Evolutionary conservation across 371 early-diverging fungal species (phyloP).

Genomic region (Batrachochytrium dendrobatidis): DNA sequence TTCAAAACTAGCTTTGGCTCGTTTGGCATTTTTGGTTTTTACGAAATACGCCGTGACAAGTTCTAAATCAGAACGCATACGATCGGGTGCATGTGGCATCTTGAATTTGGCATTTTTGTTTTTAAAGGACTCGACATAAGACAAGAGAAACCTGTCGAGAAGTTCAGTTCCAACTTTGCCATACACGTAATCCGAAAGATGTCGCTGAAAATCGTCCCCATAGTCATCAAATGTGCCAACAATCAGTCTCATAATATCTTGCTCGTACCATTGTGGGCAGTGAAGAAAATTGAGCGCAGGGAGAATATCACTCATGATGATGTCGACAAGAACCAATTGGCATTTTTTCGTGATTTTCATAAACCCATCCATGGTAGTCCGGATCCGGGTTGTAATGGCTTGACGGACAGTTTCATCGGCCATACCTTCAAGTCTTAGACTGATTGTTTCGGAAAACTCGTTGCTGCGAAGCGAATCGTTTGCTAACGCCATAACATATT

Average conservation of each 20-base stretch:
- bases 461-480: slow-evolving; percentile 85
- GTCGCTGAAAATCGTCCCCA: slow-evolving; percentile 68
- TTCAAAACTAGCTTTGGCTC: slow-evolving; percentile 63
- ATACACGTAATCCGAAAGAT: slow-evolving; percentile 80
- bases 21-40: slow-evolving; percentile 51
- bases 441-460: slow-evolving; percentile 78
- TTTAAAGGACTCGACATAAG: slow-evolving; percentile 74
- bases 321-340: slow-evolving; percentile 64
- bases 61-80: slow-evolving; percentile 58
- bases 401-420: slow-evolving; percentile 61
- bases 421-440: slow-evolving; percentile 55
- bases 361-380: slow-evolving; percentile 61
- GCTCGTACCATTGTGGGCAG: slow-evolving; percentile 84
- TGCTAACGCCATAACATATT: slow-evolving; percentile 88
- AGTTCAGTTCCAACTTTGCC: slow-evolving; percentile 73
- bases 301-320: slow-evolving; percentile 73
- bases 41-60: slow-evolving; percentile 59
- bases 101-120: slow-evolving; percentile 70
- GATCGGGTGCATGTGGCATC: slow-evolving; percentile 40
- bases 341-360: slow-evolving; percentile 68
- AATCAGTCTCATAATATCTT: slow-evolving; percentile 67
- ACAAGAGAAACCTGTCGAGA: slow-evolving; percentile 71
- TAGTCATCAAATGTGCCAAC: slow-evolving; percentile 88
- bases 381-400: slow-evolving; percentile 53
- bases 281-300: slow-evolving; percentile 67